Evolutionary conservation across 208 protist genomes (phyloP), one percentile per base, ranked within the genome.

Genomic region (Sergeia podlipaevii): DNA sequence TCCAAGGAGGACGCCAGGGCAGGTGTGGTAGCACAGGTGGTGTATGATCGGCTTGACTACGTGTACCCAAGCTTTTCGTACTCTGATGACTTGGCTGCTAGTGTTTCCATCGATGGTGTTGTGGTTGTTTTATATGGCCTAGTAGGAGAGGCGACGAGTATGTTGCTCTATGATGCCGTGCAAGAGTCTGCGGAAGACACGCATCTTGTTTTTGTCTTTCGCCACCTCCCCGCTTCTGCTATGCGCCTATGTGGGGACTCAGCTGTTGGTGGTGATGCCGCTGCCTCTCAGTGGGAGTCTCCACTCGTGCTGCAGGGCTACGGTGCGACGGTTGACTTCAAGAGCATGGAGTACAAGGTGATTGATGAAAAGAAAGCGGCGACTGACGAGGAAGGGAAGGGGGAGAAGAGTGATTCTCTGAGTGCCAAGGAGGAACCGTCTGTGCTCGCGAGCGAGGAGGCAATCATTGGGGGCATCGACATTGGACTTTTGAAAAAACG

Each of bases 311-410:
- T 98, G 26, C 79, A 85, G 45, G 96, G 97, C 18, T 99, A 98
- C 63, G 97, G 95, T 17, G 92, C 96, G 4, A 95, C 95, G 38
- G 73, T 98, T 8, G 90, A 95, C 20, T 75, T 99, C 34, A 98
- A 98, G 51, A 98, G 85, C 61, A 93, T 94, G 58, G 97, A 99
- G 77, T 99, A 99, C 78, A 98, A 97, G 52, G 92, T 85, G 23
- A 60, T 97, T 8, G 93, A 98, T 65, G 93, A 98, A 52, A 77
- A 76, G 48, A 36, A 42, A 4, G 55, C 60, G 0, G 46, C 39
- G 17, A 21, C 4, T 1, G 49, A 63, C 11, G 27, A 8, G n/a
- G 26, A n/a, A 11, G 39, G 6, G 10, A 20, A 45, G 39, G 49
- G 23, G 11, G 57, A 34, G 18, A 41, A 5, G 3, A n/a, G n/a